A percentile compares a stretch with the other conserved stretches of the same genome.
Conservation (phyloP, 495 filamentous ascomycete genomes). For the Xeromyces bisporus region DNA sequence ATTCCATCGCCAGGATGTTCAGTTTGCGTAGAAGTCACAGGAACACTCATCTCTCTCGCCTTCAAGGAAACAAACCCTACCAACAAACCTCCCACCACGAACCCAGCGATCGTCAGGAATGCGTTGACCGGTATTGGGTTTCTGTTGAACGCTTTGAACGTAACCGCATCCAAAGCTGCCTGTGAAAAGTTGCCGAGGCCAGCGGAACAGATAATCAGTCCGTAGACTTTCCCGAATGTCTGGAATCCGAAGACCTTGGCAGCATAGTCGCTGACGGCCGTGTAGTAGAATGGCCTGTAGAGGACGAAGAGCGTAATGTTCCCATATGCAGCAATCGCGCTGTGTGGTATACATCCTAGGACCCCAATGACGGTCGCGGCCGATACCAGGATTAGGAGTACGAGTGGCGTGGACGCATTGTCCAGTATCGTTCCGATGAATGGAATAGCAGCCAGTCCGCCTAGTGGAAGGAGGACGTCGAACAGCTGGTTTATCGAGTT, state of each 20-base stretch:
- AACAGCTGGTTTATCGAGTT: slow-evolving; percentile 66
- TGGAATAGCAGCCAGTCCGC: slow-evolving; percentile 69
- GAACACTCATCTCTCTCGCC: too few species aligned
- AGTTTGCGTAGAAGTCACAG: too few species aligned
- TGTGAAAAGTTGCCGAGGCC: slow-evolving; percentile 82
- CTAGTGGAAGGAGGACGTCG: slow-evolving; percentile 74
- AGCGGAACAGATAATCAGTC: slow-evolving; percentile 77
- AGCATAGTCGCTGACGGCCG: slow-evolving; percentile 53
- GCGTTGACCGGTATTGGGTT: slow-evolving; percentile 71
- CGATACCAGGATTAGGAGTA: slow-evolving; percentile 55
- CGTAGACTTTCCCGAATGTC: slow-evolving; percentile 91
- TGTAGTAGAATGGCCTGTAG: slow-evolving; percentile 39
- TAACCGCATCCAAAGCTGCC: slow-evolving; percentile 63
- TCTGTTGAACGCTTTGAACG: slow-evolving; percentile 50
- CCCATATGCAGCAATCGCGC: slow-evolving; percentile 50
- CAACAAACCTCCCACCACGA: slow-evolving; percentile 40
- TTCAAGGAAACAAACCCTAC: slow-evolving; percentile 40
- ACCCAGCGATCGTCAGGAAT: slow-evolving; percentile 40
- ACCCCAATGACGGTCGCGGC: slow-evolving; percentile 63
- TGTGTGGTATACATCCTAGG: slow-evolving; percentile 56
- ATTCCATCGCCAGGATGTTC: neutral
- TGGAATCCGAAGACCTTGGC: slow-evolving; percentile 94
- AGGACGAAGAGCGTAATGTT: slow-evolving; percentile 64
- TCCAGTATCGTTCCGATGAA: slow-evolving; percentile 81
- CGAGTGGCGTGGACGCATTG: slow-evolving; percentile 51